Evolutionary conservation across 164 flowering plant species (phyloP).

Genomic region (Dillenia turbinata): DNA sequence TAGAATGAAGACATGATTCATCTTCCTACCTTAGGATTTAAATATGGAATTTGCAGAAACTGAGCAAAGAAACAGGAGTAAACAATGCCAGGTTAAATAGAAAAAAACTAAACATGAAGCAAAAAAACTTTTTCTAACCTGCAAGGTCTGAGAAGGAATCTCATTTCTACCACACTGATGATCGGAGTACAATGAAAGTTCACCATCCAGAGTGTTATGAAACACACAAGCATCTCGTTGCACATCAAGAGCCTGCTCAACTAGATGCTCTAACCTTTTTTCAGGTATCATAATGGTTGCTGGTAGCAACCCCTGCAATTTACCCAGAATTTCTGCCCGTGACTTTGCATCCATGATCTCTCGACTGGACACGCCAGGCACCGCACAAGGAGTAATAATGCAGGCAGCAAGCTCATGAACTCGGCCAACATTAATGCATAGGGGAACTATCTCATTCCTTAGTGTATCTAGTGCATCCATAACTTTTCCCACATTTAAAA

Average conservation of each 20-base stretch:
- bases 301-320: conserved; percentile 69
- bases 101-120: background rate
- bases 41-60: too few relatives aligned
- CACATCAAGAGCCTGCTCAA: conserved; percentile 74
- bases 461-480: conserved; percentile 65
- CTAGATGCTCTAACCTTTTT: conserved; percentile 67
- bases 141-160: conserved; percentile 72
- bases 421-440: conserved; percentile 36
- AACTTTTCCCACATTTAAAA: conserved; percentile 37
- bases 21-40: too few relatives aligned
- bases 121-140: conserved; percentile 37
- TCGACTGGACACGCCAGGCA: conserved; percentile 24
- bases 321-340: conserved; percentile 44
- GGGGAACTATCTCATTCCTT: conserved; percentile 72
- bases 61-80: too few relatives aligned
- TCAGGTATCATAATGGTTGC: conserved; percentile 65
- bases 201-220: conserved; percentile 64
- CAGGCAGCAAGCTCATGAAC: conserved; percentile 65
- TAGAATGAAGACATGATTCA: too few relatives aligned
- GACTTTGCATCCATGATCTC: conserved; percentile 28
- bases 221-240: conserved; percentile 69
- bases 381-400: conserved; percentile 34
- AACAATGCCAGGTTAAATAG: too few relatives aligned
- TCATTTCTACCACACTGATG: conserved; percentile 79
- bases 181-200: conserved; percentile 68